Conservation (phyloP, 2,329 filamentous ascomycete genomes). For the Fusarium liriodendri region DNA sequence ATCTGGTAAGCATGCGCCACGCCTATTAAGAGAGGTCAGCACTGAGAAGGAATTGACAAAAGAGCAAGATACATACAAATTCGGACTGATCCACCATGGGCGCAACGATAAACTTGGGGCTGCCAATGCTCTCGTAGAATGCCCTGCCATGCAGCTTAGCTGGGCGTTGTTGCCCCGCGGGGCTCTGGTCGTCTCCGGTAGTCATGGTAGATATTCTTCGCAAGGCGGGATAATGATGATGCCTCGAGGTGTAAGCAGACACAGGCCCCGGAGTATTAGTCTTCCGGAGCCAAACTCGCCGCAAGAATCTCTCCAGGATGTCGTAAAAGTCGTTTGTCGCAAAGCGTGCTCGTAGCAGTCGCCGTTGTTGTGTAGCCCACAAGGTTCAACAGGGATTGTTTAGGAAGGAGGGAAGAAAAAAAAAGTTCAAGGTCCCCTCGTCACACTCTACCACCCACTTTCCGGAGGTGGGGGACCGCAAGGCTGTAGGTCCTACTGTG, state of each 20-base stretch:
- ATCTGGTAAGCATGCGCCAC: constrained; percentile 96
- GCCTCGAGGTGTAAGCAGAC: constrained; percentile 1
- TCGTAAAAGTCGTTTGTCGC: constrained; percentile 2
- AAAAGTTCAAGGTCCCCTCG: constrained; percentile 6
- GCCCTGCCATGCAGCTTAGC: constrained; percentile 82
- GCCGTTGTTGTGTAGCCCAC: neutral
- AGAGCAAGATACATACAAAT: constrained; percentile 73
- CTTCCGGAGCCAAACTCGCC: constrained; percentile 37
- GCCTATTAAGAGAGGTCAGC: constrained; percentile 65
- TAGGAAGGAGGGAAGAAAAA: constrained; percentile 13
- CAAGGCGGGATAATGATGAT: neutral
- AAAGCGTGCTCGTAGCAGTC: constrained; percentile 1
- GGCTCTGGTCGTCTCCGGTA: constrained; percentile 28
- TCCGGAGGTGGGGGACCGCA: constrained; percentile 17
- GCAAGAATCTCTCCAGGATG: constrained; percentile 38
- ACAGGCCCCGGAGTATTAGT: constrained; percentile 33
- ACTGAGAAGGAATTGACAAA: neutral
- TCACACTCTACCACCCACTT: constrained; percentile 7
- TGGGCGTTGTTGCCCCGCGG: constrained; percentile 34
- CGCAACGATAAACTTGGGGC: constrained; percentile 88
- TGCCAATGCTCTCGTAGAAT: constrained; percentile 95
- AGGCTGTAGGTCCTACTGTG: constrained; percentile 25
- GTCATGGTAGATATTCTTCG: constrained; percentile 49
- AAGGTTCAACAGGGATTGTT: neutral
- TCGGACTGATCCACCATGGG: constrained; percentile 99